phyloP scores from a whole-genome alignment of 208 protist genomes.

The Crithidia mellificae region DNA sequence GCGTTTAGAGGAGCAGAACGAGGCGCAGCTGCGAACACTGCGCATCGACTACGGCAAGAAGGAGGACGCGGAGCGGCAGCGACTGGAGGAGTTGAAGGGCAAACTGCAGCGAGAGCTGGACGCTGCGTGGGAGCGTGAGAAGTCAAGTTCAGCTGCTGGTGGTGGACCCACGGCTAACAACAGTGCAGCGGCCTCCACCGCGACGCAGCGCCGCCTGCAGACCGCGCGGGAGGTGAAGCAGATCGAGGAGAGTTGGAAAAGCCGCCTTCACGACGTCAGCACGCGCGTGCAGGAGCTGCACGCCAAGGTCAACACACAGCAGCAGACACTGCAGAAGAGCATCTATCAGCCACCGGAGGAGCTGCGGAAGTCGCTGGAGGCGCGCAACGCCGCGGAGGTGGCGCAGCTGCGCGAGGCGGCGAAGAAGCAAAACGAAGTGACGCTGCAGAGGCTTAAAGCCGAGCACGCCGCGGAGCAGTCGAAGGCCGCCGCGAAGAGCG shows the following conservation, averaged over 20 bases:
- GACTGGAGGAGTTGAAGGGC: slow-evolving; percentile 21
- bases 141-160: not conserved
- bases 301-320: slow-evolving; percentile 27
- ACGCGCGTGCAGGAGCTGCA: slow-evolving; percentile 28
- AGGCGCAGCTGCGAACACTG: slow-evolving; percentile 37
- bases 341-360: slow-evolving; percentile 28
- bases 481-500: slow-evolving; percentile 14
- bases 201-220: slow-evolving; percentile 21
- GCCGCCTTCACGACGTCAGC: slow-evolving; percentile 31
- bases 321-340: slow-evolving; percentile 23
- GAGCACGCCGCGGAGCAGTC: slow-evolving; percentile 33
- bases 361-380: slow-evolving; percentile 29
- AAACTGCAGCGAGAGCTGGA: slow-evolving; percentile 34
- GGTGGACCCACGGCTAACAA: not conserved
- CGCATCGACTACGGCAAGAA: slow-evolving; percentile 43
- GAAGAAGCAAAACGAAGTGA: slow-evolving; percentile 21
- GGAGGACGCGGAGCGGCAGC: slow-evolving; percentile 27
- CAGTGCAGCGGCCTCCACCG: not conserved
- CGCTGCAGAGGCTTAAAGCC: slow-evolving; percentile 11
- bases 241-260: slow-evolving; percentile 36
- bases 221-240: slow-evolving; percentile 36
- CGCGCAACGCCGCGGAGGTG: slow-evolving; percentile 26
- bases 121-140: slow-evolving; percentile 26
- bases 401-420: slow-evolving; percentile 29
- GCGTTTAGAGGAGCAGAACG: slow-evolving; percentile 61